phyloP scores from a whole-genome alignment of 768 basidiomycete genomes.

The Tulasnella sp. region DNA sequence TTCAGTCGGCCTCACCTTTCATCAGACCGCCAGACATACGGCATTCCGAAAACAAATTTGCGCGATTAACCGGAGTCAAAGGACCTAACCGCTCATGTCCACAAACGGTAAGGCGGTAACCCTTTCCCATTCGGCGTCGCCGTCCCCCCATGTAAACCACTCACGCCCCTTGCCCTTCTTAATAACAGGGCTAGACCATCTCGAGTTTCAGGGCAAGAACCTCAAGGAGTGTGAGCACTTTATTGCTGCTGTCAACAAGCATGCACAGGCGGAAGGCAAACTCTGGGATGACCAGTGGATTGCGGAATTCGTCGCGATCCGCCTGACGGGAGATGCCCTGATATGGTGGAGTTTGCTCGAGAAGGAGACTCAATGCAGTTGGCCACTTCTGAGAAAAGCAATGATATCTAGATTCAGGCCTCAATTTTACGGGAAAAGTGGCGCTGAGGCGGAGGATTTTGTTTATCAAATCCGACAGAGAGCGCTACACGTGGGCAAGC shows the following conservation, averaged over 20 bases:
- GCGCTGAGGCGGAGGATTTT: background rate
- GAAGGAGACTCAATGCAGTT: background rate
- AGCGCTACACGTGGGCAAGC: background rate
- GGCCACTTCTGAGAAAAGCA: background rate
- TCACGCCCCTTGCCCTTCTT: background rate
- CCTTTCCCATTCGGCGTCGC: background rate
- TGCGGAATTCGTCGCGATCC: background rate
- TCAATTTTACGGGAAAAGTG: constrained; percentile 5
- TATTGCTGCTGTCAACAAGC: background rate
- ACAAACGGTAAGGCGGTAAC: background rate
- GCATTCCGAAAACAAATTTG: no score
- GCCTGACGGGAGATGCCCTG: background rate
- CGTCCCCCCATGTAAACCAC: background rate
- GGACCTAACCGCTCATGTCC: background rate
- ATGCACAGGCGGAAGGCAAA: background rate
- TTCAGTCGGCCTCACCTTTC: no score
- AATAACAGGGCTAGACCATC: background rate
- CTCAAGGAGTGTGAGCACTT: background rate
- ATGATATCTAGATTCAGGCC: background rate
- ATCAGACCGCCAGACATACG: no score
- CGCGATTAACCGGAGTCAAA: no score
- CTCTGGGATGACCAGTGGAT: background rate
- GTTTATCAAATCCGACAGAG: background rate
- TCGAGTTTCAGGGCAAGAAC: background rate
- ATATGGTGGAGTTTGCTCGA: background rate